A percentile compares a stretch with the other conserved stretches of the same genome.
phyloP scores from a whole-genome alignment of 805 yeast species.

The Sugiyamaella smithiae region DNA sequence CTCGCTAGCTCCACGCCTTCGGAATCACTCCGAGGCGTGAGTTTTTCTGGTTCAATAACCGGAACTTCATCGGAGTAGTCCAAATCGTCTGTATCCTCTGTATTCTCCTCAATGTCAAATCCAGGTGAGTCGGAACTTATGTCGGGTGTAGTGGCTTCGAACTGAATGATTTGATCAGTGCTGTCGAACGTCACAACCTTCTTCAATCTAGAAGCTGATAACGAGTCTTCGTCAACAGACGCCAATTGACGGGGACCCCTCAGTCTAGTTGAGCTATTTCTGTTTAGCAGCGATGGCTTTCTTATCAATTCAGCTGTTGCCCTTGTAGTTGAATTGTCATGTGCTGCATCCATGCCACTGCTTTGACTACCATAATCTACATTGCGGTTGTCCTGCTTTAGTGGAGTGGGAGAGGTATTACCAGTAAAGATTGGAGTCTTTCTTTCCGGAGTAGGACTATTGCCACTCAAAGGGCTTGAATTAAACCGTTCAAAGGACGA shows the following conservation, averaged over 20 bases:
- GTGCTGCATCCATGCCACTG: background rate
- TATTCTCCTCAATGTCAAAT: conserved; percentile 13
- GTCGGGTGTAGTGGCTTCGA: conserved; percentile 26
- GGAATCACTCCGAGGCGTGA: background rate
- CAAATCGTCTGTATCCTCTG: conserved; percentile 19
- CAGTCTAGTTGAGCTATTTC: conserved; percentile 17
- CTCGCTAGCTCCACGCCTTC: background rate
- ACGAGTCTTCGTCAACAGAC: background rate
- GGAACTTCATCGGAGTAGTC: conserved; percentile 18
- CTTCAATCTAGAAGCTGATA: conserved; percentile 19
- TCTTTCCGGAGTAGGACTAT: background rate
- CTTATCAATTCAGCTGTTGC: conserved; percentile 3
- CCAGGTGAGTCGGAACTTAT: conserved; percentile 16
- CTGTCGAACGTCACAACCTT: conserved; percentile 28
- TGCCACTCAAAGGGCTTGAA: background rate
- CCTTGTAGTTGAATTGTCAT: no score
- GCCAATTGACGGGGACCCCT: conserved; percentile 21
- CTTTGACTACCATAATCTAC: no score
- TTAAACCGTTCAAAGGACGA: background rate
- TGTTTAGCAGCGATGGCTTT: conserved; percentile 21
- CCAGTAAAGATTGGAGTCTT: background rate
- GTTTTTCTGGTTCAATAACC: conserved; percentile 22
- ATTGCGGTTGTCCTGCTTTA: background rate
- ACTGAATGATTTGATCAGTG: conserved; percentile 26
- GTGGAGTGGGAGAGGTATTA: background rate